Percentiles rank a stretch among this genome's conserved stretches.
These are phyloP conservation scores for Trichodelitschia bisporula DNA, from an alignment of 495 filamentous ascomycete species.

Conservation along the genomic window DNA sequence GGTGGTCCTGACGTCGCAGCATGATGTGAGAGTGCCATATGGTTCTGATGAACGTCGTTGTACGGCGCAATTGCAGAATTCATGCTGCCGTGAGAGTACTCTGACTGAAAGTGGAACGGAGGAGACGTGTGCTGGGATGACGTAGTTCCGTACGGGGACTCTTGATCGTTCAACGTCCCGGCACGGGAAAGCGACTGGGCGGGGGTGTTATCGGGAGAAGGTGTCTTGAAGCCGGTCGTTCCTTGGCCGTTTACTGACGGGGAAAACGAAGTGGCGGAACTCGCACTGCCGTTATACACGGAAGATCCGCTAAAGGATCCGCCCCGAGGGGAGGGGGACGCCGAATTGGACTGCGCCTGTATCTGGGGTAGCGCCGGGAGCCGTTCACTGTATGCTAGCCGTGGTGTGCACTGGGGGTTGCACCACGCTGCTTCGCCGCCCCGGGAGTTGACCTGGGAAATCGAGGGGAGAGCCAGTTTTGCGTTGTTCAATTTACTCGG, in stretches of 20 bases:
- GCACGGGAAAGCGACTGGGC: constrained; percentile 8
- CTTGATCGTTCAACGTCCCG: constrained; percentile 12
- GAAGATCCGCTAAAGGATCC: constrained; percentile 35
- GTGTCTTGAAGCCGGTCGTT: constrained; percentile 17
- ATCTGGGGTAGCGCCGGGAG: constrained; percentile 53
- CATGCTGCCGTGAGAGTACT: constrained; percentile 39
- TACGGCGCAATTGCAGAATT: constrained; percentile 63
- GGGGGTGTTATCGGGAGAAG: constrained; percentile 22
- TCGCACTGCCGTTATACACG: constrained; percentile 12
- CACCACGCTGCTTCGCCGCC: constrained; percentile 61
- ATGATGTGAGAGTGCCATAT: constrained; percentile 61
- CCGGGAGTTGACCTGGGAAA: constrained; percentile 76
- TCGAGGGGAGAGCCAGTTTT: constrained; percentile 97
- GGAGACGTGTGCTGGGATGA: constrained; percentile 4
- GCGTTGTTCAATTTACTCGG: constrained; percentile 62
- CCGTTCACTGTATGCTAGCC: constrained; percentile 49
- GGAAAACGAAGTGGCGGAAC: constrained; percentile 21
- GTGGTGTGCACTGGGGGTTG: constrained; percentile 43
- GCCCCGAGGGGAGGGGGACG: constrained; percentile 46
- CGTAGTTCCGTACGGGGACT: constrained; percentile 12
- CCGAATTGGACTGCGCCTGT: constrained; percentile 29
- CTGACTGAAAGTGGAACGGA: constrained; percentile 10
- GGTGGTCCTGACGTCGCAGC: constrained; percentile 67
- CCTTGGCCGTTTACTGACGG: constrained; percentile 26
- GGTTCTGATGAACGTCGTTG: constrained; percentile 56